A percentile compares a stretch with the other conserved stretches of the same genome.
These are phyloP conservation scores for Silene uniflora DNA, from an alignment of 148 eudicot genomes.

Conservation along the genomic window DNA sequence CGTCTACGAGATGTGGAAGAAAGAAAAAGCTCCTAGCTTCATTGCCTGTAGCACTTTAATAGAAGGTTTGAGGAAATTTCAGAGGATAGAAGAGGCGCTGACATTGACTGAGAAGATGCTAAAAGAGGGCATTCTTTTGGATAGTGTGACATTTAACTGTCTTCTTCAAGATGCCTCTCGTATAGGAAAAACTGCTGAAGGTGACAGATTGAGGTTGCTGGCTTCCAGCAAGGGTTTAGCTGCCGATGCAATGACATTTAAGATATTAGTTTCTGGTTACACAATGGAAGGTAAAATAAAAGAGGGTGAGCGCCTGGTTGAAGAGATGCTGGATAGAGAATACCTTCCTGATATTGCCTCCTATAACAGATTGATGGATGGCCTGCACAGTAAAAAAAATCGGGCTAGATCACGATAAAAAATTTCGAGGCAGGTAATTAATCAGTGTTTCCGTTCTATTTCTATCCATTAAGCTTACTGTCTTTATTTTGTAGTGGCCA, in stretches of 20 bases:
- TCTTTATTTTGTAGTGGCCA: too few species aligned
- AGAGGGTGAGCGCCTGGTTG: conserved; percentile 65
- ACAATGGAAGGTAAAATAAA: conserved; percentile 57
- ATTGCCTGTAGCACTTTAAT: conserved; percentile 72
- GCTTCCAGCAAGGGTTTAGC: conserved; percentile 73
- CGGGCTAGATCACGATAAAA: conserved; percentile 1
- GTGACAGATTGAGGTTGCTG: conserved; percentile 65
- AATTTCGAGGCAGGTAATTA: background rate
- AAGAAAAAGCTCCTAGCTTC: conserved; percentile 58
- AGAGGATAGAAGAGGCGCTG: conserved; percentile 43
- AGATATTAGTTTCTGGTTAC: conserved; percentile 69
- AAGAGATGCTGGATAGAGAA: conserved; percentile 87
- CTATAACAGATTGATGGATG: conserved; percentile 62
- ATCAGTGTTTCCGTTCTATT: background rate
- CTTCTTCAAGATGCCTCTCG: conserved; percentile 62
- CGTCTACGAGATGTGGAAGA: conserved; percentile 62
- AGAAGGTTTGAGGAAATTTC: conserved; percentile 60
- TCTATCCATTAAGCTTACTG: background rate
- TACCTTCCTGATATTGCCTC: conserved; percentile 72
- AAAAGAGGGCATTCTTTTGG: conserved; percentile 50
- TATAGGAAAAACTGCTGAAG: conserved; percentile 50
- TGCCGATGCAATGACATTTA: conserved; percentile 57
- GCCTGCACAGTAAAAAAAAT: conserved; percentile 29
- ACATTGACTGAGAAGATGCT: conserved; percentile 58
- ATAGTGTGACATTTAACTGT: conserved; percentile 81